Conservation (phyloP, 371 early-diverging fungal genomes). For the Mortierella polycephala region DNA sequence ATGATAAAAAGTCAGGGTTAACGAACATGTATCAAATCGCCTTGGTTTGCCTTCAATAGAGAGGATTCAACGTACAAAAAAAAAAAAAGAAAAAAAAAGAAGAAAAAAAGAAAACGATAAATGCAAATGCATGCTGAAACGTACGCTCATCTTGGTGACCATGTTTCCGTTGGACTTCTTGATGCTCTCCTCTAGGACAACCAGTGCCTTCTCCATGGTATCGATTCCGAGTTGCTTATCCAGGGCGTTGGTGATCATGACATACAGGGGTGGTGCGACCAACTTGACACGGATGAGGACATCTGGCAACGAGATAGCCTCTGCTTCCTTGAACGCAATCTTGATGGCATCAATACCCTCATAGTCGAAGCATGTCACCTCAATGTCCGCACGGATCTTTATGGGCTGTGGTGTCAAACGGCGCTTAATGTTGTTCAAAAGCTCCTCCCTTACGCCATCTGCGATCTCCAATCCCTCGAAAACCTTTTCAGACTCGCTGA, state of each 20-base stretch:
- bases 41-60: not conserved
- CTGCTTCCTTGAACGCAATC: conserved; percentile 91
- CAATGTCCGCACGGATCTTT: conserved; percentile 98
- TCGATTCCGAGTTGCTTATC: conserved; percentile 91
- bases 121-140: conserved; percentile 3
- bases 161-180: conserved; percentile 78
- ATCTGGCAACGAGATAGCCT: conserved; percentile 84
- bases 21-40: too few species aligned
- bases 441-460: conserved; percentile 75
- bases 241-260: conserved; percentile 89
- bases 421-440: conserved; percentile 87
- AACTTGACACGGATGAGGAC: conserved; percentile 81
- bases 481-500: conserved; percentile 89
- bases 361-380: conserved; percentile 95
- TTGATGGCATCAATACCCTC: conserved; percentile 99
- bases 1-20: not conserved
- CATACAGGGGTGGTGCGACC: conserved; percentile 96
- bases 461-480: conserved; percentile 84
- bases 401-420: conserved; percentile 96
- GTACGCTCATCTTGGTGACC: conserved; percentile 87
- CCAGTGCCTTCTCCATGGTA: conserved; percentile 89
- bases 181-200: conserved; percentile 84
- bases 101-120: conserved; percentile 1
- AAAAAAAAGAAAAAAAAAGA: not conserved
- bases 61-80: not conserved